Evolutionary conservation across 1,284 basidiomycete species (phyloP).

Genomic region (Pseudozyma sp.): DNA sequence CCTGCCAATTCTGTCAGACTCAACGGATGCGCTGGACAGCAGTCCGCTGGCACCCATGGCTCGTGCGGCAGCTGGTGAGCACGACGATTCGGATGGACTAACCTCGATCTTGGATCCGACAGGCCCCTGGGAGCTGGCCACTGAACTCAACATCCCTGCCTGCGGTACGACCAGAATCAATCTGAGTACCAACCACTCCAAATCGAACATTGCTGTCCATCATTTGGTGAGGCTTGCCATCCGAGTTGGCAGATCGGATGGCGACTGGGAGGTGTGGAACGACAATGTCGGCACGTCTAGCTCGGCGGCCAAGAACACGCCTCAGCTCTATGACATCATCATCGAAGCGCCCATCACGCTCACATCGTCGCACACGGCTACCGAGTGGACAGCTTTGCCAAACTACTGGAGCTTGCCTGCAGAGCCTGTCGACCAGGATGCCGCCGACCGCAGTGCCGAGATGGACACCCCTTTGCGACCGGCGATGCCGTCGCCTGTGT

Average conservation of each 20-base stretch:
- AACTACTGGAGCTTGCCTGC: constrained; percentile 58
- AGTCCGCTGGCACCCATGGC: constrained; percentile 70
- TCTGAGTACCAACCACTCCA: constrained; percentile 84
- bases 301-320: constrained; percentile 12
- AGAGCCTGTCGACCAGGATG: constrained; percentile 20
- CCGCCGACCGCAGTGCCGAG: constrained; percentile 3
- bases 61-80: constrained; percentile 48
- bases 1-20: constrained; percentile 76
- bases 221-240: constrained; percentile 87
- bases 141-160: constrained; percentile 56
- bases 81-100: constrained; percentile 48
- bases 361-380: constrained; percentile 59
- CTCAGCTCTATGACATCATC: constrained; percentile 81
- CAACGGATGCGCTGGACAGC: constrained; percentile 68
- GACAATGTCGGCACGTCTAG: constrained; percentile 3
- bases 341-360: constrained; percentile 81
- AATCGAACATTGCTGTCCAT: constrained; percentile 81
- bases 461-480: constrained; percentile 23
- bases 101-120: constrained; percentile 71
- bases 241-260: constrained; percentile 76
- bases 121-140: constrained; percentile 74
- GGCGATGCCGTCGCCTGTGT: constrained; percentile 30
- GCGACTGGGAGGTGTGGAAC: constrained; percentile 18
- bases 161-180: constrained; percentile 73
- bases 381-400: constrained; percentile 63